Evolutionary conservation across 441 rosid genomes (phyloP), one percentile per base, ranked within the genome.

Genomic region (Cnidoscolus chayamansa): DNA sequence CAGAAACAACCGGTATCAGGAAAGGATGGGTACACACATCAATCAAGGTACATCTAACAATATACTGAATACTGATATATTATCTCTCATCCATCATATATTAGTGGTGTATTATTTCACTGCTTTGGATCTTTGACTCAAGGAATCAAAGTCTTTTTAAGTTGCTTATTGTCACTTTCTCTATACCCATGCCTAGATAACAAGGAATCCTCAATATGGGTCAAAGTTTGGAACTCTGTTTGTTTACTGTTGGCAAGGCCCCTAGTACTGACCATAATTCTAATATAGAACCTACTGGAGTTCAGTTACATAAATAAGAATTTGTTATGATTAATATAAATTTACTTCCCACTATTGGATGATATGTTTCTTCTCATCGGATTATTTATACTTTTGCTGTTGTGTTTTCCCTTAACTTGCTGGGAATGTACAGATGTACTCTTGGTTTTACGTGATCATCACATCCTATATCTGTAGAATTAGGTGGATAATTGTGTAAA

Each of bases 21-120:
- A 71, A 68, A 71, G 71, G 54, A 76, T 62, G 69, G 73, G 49
- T 49, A 8, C 70, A 53, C 48, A 54, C 73, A 50, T 68, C 49
- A 8, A 35, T 63, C 53, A 82, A 80, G 82, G 83, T 78, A 35
- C 4, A 10, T 57, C 3, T 31, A 10, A 10, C 19, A 58, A 10
- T 72, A 66, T 45, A 32, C 58, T 57, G 25, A 56, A 66, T 45
- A 32, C 58, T 57, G 25, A 56, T 40, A n/a, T 72, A 25, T 45
- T 7, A 4, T 64, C 17, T 62, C 7, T 35, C 3, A 50, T 53
- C 10, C 37, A 12, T 37, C 7, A 40, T 37, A 10, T 60, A 50
- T 2, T 19, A 7, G 25, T 48, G 60, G 17, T 37, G 4, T 61
- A 10, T 53, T 8, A 0, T 20, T 71, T 71, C 51, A 3, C 19